Base-by-base conservation (phyloP, 129 eudicot species). In the Apium graveolens region DNA sequence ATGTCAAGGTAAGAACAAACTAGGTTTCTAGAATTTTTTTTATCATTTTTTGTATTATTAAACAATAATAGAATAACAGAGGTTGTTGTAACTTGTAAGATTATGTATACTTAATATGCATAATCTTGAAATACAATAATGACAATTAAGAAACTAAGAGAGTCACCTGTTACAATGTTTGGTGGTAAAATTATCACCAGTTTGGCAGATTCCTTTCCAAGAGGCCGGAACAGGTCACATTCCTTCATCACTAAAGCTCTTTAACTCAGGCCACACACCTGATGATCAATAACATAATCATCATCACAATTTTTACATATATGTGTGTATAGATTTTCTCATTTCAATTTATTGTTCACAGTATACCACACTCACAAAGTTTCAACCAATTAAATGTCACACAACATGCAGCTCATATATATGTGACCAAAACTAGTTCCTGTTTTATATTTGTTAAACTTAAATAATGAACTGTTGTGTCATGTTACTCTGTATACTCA, bases 231-330 rank as follows among this genome's bases (percentile, higher is more conserved):
- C 70, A 62, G 95, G 92, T 37, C 90, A 97, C 93, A 93, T 84
- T 46, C 91, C 98, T 86, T 84, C 83, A 78, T 91, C 98, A 62
- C 43, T 86, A 82, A 91, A 91, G 89, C 98, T 93, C 82, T 87
- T 79, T 26, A 97, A 93, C 78, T 93, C 98, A 70, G 98, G 91
- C 98, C 98, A 93, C 79, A 89, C 92, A 37, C 98, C 98, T 93
- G 85, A 60, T 60, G 32, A 43, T 80, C 73, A 83, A 53, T 82
- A 79, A 76, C 77, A 74, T 70, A 68, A 31, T 21, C 48, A 26
- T 78, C 68, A 84, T 48, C 10, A 44, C n/a, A n/a, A n/a, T n/a
- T n/a, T n/a, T n/a, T 8, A n/a, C 14, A 60, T 60, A 51, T 6
- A 51, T 20, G 62, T 51, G 26, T 21, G 26, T n/a, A 3, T 55